These are phyloP conservation scores for Debaryomyces hansenii DNA, from an alignment of 805 yeast genomes.

Conservation along the genomic window DNA sequence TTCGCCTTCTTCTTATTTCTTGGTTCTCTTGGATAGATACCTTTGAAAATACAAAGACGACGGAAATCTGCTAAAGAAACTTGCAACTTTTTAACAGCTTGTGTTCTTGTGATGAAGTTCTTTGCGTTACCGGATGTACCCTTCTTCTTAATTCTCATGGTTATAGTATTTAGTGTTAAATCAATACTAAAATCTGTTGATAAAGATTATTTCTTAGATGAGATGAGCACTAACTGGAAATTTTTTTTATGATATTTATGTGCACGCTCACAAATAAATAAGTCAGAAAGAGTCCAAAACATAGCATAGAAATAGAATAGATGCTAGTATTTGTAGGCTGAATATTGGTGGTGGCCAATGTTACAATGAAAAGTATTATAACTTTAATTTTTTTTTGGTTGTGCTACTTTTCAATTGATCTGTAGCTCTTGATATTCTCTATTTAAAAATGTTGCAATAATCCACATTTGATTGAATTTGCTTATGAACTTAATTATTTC, in stretches of 20 bases:
- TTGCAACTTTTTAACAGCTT: slow-evolving; percentile 89
- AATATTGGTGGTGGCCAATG: no score
- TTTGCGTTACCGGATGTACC: slow-evolving; percentile 87
- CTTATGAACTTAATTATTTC: slow-evolving; percentile 17
- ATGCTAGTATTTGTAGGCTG: not conserved
- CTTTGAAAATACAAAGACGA: slow-evolving; percentile 95
- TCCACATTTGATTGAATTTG: slow-evolving; percentile 29
- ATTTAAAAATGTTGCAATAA: slow-evolving; percentile 19
- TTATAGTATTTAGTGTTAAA: not conserved
- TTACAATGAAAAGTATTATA: not conserved
- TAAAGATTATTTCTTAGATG: slow-evolving; percentile 1
- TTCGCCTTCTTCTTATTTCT: slow-evolving; percentile 94
- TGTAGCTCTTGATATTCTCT: slow-evolving; percentile 9
- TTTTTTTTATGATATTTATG: slow-evolving; percentile 1
- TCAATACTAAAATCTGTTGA: slow-evolving; percentile 8
- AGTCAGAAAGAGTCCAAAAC: not conserved
- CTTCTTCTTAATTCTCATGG: slow-evolving; percentile 78
- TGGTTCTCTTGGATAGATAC: slow-evolving; percentile 97
- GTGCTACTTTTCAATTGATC: not conserved
- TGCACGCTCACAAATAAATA: not conserved
- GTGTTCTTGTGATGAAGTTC: slow-evolving; percentile 90
- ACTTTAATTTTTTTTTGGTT: not conserved
- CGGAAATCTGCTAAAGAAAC: slow-evolving; percentile 95
- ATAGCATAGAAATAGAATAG: not conserved
- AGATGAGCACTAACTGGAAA: slow-evolving; percentile 4